Percentiles rank a stretch among this genome's conserved stretches.
Evolutionary conservation across 257 asterid genomes (phyloP).

Genomic region (Salvia miltiorrhiza): DNA sequence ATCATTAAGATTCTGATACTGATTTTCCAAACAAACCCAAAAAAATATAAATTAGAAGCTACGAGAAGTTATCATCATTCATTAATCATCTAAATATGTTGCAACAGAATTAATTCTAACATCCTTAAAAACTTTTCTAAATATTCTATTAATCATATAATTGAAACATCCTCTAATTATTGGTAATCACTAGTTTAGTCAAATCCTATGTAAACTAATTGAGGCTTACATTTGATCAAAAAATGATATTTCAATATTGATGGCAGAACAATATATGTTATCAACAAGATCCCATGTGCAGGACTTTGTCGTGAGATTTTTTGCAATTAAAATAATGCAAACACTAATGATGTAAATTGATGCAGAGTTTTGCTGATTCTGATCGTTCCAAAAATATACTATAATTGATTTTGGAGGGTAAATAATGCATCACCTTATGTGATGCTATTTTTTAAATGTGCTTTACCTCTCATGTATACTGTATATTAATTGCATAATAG

Average conservation of each 20-base stretch:
- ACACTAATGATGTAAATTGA: not conserved
- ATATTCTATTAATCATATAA: not conserved
- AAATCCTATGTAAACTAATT: slow-evolving; percentile 1
- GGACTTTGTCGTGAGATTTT: not conserved
- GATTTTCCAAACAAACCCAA: slow-evolving; percentile 29
- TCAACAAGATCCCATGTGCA: slow-evolving; percentile 11
- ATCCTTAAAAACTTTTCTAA: slow-evolving; percentile 7
- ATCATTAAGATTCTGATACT: slow-evolving; percentile 53
- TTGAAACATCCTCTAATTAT: slow-evolving; percentile 3
- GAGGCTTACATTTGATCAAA: slow-evolving; percentile 1
- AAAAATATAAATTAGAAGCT: slow-evolving; percentile 24
- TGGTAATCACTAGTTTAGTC: not conserved
- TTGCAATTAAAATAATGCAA: not conserved
- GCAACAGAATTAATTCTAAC: slow-evolving; percentile 30
- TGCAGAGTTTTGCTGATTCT: not conserved
- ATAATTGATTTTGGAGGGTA: not conserved
- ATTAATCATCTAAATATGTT: not conserved
- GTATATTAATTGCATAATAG: too few species aligned
- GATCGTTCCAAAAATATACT: not conserved
- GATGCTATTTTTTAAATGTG: too few species aligned
- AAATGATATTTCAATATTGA: not conserved
- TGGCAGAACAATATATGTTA: not conserved
- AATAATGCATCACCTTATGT: not conserved
- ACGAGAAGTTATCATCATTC: slow-evolving; percentile 30
- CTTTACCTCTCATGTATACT: too few species aligned